Conservation (phyloP, 441 rosid species). For the Bocquillonia castaneifolia region DNA sequence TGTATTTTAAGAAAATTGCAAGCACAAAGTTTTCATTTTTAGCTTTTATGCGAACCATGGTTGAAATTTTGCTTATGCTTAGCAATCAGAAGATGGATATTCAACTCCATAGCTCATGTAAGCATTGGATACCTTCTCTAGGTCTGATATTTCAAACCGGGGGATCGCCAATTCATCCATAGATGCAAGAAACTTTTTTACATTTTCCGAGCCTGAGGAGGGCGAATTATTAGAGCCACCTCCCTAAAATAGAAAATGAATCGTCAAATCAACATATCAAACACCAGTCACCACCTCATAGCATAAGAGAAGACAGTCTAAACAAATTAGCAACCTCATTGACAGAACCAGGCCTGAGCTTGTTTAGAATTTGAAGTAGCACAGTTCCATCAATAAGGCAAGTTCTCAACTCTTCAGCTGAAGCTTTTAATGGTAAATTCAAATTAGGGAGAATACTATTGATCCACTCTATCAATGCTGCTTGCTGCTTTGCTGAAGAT, state of each 20-base stretch:
- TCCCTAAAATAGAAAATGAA: slow-evolving; percentile 32
- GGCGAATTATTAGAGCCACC: slow-evolving; percentile 27
- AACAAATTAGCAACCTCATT: slow-evolving; percentile 32
- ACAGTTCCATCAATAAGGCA: slow-evolving; percentile 41
- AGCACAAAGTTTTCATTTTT: neutral
- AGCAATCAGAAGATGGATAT: neutral
- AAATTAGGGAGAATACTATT: slow-evolving; percentile 35
- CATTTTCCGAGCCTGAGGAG: slow-evolving; percentile 27
- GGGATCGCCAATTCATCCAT: slow-evolving; percentile 45
- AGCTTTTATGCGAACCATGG: neutral
- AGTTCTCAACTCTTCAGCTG: slow-evolving; percentile 47
- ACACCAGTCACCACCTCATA: neutral
- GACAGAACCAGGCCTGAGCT: slow-evolving; percentile 32
- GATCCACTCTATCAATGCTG: slow-evolving; percentile 49
- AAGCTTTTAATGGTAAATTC: slow-evolving; percentile 35
- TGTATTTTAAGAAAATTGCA: neutral
- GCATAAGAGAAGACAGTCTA: neutral
- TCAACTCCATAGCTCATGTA: neutral
- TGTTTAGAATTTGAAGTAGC: slow-evolving; percentile 38
- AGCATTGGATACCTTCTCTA: slow-evolving; percentile 48
- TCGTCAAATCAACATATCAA: slow-evolving; percentile 7
- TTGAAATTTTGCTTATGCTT: neutral
- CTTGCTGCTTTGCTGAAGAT: slow-evolving; percentile 36
- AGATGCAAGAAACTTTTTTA: slow-evolving; percentile 35
- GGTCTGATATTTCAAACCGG: slow-evolving; percentile 42